Evolutionary conservation across 768 basidiomycete genomes (phyloP), one percentile per base, ranked within the genome.

Genomic region (Omphalotus guepiniiformis): DNA sequence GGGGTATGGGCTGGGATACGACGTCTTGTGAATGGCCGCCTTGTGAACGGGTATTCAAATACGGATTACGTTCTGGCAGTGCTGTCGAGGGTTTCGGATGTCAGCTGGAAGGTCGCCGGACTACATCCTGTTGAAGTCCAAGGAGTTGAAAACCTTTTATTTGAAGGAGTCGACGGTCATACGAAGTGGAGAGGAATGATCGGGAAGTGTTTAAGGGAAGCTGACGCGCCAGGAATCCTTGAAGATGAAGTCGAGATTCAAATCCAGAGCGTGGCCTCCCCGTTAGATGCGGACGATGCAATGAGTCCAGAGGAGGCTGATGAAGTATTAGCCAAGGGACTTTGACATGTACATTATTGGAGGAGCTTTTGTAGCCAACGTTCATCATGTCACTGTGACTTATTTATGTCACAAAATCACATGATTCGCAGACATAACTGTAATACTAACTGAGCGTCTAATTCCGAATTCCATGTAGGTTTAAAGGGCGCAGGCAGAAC

Each of bases 11-110:
- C 72, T 1, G 62, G 69, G 23, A 65, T 74, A 16, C 68, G 79
- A 2, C 64, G 78, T 5, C 61, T 80, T 34, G 76, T 74, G 9
- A 61, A 72, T 5, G 79, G 79, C 12, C 63, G 79, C 29, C 55
- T 80, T 6, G 74, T 80, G 19, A 81, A 82, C 55, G 78, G 75
- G 3, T 80, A 77, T 58, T 67, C 72, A 15, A 59, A 54, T 47
- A 59, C 73, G 27, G 79, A 81, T 55, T 81, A 79, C 58, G 69
- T 81, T 21, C 66, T 82, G 39, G 78, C 73, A 11, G 68, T 80
- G 19, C 64, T 81, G 12, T 73, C 70, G 15, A 69, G 79, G 34
- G 64, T 68, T 22, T 71, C 76, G 2, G 65, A 68, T 49, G 65
- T 64, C 26, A 72, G 63, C 28, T 79, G 78, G 76, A 63, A 63